Conservation (phyloP, 2,329 filamentous ascomycete genomes). For the Blastomyces emzantsi region DNA sequence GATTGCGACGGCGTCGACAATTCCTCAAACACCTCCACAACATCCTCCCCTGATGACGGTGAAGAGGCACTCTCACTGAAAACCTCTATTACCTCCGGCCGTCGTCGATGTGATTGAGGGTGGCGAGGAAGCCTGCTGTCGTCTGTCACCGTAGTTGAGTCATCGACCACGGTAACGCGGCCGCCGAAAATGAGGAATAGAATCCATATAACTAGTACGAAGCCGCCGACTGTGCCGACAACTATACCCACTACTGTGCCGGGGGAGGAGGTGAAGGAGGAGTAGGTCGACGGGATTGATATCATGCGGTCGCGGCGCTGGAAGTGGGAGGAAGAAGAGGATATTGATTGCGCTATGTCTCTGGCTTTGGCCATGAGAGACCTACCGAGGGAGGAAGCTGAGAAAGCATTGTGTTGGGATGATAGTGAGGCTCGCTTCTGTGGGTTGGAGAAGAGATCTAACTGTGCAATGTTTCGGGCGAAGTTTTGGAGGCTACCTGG, state of each 20-base stretch:
- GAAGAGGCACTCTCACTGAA: conserved; percentile 33
- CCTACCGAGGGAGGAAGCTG: background rate
- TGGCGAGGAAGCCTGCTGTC: conserved; percentile 6
- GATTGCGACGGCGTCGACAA: conserved; percentile 30
- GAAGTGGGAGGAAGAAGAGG: background rate
- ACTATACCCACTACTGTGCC: conserved; percentile 53
- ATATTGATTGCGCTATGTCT: background rate
- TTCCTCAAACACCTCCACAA: conserved; percentile 53
- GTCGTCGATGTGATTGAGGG: conserved; percentile 21
- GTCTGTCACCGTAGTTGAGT: conserved; percentile 13
- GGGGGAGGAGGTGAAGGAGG: conserved; percentile 44
- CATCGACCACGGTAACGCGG: conserved; percentile 22
- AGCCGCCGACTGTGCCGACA: conserved; percentile 41
- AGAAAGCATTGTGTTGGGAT: background rate
- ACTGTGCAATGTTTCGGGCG: background rate
- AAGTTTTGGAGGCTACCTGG: background rate
- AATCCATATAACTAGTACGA: conserved; percentile 46
- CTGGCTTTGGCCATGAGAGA: background rate
- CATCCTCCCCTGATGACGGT: conserved; percentile 34
- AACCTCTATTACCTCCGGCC: conserved; percentile 29
- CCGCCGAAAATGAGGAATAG: conserved; percentile 44
- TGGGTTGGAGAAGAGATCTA: background rate
- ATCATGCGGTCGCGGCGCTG: conserved; percentile 25
- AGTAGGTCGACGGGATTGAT: conserved; percentile 55
- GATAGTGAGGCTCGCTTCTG: background rate